Conservation (phyloP, 2,329 filamentous ascomycete species). For the Westerdykella ornata region DNA sequence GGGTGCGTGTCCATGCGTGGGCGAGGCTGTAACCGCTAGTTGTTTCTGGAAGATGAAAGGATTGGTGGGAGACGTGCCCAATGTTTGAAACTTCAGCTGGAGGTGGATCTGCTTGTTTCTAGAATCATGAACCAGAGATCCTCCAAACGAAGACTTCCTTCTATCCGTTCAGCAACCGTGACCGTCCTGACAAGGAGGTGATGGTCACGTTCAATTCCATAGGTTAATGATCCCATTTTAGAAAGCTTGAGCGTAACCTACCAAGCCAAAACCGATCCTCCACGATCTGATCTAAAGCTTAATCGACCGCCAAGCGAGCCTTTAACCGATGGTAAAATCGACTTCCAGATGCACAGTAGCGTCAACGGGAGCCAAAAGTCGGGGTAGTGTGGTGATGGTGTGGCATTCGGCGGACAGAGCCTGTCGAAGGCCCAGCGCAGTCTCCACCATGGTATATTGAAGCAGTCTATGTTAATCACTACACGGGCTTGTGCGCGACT, state of each 20-base stretch:
- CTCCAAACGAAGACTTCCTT: too few relatives aligned
- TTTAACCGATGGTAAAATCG: not conserved
- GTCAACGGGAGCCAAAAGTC: not conserved
- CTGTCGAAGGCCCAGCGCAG: not conserved
- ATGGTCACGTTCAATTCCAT: too few relatives aligned
- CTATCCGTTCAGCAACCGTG: too few relatives aligned
- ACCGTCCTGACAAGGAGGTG: too few relatives aligned
- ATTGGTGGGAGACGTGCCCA: not conserved
- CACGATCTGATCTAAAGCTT: not conserved
- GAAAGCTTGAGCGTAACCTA: too few relatives aligned
- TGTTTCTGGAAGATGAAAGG: not conserved
- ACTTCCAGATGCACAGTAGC: not conserved
- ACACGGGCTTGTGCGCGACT: slow-evolving; percentile 9
- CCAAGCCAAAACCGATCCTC: not conserved
- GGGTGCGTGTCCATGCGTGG: too few relatives aligned
- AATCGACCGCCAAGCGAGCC: not conserved
- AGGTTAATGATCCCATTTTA: not conserved
- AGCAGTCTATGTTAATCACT: slow-evolving; percentile 17
- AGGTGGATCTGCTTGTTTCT: not conserved
- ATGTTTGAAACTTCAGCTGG: not conserved
- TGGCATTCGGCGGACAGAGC: not conserved
- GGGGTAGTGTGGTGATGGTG: not conserved
- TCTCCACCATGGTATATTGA: slow-evolving; percentile 20
- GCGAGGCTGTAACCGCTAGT: too few relatives aligned
- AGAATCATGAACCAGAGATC: too few relatives aligned